These are phyloP conservation scores for Candida hispaniensis DNA, from an alignment of 805 yeast genomes.

Conservation along the genomic window DNA sequence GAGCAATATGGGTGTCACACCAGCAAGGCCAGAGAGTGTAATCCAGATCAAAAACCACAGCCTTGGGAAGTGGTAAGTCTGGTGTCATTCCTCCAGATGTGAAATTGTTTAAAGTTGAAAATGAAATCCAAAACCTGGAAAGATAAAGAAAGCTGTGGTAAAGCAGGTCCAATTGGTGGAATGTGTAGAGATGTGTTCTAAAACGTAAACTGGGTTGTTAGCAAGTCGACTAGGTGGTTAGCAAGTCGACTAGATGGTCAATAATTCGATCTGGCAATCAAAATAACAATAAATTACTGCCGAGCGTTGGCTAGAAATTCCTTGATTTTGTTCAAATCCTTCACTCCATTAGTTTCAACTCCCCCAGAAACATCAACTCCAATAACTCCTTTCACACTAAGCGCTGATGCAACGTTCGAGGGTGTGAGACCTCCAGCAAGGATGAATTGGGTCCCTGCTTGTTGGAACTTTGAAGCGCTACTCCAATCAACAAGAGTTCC, in stretches of 20 bases:
- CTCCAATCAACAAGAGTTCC: constrained; percentile 76
- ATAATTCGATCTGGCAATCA: too few species aligned
- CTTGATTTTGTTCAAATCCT: constrained; percentile 55
- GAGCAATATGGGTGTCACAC: constrained; percentile 64
- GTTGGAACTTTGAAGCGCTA: constrained; percentile 29
- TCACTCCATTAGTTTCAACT: constrained; percentile 68
- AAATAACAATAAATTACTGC: background rate
- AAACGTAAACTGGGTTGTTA: too few species aligned
- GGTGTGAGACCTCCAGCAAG: constrained; percentile 88
- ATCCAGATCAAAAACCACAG: constrained; percentile 64
- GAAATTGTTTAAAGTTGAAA: too few species aligned
- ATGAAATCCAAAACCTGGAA: too few species aligned
- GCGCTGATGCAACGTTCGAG: constrained; percentile 53
- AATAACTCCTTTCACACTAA: constrained; percentile 43
- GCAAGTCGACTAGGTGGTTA: too few species aligned
- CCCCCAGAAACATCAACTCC: constrained; percentile 97
- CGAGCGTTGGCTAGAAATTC: constrained; percentile 47
- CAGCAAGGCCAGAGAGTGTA: constrained; percentile 77
- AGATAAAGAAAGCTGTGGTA: too few species aligned
- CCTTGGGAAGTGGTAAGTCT: constrained; percentile 32
- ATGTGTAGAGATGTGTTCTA: too few species aligned
- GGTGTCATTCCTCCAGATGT: too few species aligned
- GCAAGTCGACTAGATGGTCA: too few species aligned
- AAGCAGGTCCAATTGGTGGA: too few species aligned
- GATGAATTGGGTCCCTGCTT: constrained; percentile 37